Base-by-base conservation (phyloP, 1,139 yeast species). In the Hemisphaericaspora xylofermentans region DNA sequence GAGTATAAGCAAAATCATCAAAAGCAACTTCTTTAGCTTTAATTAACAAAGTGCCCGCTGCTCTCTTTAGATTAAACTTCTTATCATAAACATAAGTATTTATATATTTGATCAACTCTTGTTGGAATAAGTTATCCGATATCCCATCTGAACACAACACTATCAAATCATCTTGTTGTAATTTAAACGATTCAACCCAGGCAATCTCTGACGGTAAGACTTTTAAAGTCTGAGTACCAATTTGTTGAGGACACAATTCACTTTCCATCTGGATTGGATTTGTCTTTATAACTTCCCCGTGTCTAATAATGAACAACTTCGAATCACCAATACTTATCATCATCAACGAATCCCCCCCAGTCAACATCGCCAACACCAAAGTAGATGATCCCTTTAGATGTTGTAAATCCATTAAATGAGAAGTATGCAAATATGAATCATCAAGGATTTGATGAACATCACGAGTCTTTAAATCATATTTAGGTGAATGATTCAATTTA, bases 321-420 rank as follows among this genome's bases (percentile, higher is more conserved):
- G 80, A 73, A 51, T 79, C 84, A 1, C 84, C 84, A 27, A 79
- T 77, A 52, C 78, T 75, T 21, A 77, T 64, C 59, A 76, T 68
- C 45, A 74, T 71, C 42, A 74, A 57, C 38, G 57, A 54, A 33
- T 67, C 71, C n/a, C 79, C 81, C 46, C 74, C n/a, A n/a, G n/a
- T 67, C 38, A 78, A 61, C 77, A 76, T 74, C 8, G 75, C 74
- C 40, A 77, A 59, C 1, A 77, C 55, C 31, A 78, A 63, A 2
- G 84, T 79, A 5, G 82, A 77, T 1, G 80, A 74, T 1, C 84
- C 84, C 35, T 64, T 59, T 44, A 76, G 61, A 15, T 62, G 55
- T 47, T 76, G 80, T 15, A 74, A 58, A 42, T 74, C 78, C 82
- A 78, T 77, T 34, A 77, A 60, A 46, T 73, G 74, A 3, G 78